Base-by-base conservation (phyloP, 1,284 basidiomycete species). In the Leccinum subrobustum region DNA sequence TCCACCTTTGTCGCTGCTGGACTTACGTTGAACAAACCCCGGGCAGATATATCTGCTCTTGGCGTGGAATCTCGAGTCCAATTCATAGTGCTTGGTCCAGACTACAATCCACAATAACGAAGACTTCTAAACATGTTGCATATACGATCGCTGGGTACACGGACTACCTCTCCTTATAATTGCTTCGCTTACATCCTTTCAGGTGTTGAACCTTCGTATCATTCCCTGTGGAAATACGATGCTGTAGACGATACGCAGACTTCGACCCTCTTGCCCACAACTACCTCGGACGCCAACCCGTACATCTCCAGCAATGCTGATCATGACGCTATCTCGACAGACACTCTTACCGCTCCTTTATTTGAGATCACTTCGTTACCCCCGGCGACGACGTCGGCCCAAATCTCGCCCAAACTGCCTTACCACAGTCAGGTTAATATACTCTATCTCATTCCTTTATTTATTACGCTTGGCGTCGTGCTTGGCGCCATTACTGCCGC, bases 1-100 rank as follows among this genome's bases (percentile, higher is more conserved):
- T 85, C 87, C 4, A 89, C 88, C 1, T 90, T 87, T 66, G 81
- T 90, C 62, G 88, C 88, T 27, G 88, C 88, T 16, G 88, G 88
- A 12, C 81, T 90, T 50, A 65, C 78, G 0, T 78, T 89, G 52
- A 86, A 89, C 68, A 75, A 76, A 1, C 88, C 87, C 0, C 70
- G 79, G 44, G 83, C 85, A 60, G 88, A 89, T 65, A 77, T 89
- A 23, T 87, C 85, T 63, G 88, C 88, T 2, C 77, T 88, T 57
- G 79, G 84, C 50, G 87, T 89, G 7, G 88, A 90, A 72, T 85
- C 82, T 44, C 78, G 85, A 33, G 76, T 86, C 7, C 69, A 68
- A 25, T 62, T 76, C 50, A 69, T 81, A 58, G 68, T 77, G 14
- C 76, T 79, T 1, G 74, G 72, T n/a, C 75, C 75, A 3, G 71